Evolutionary conservation across 768 basidiomycete species (phyloP).

Genomic region (Auricularia auricula-judae): DNA sequence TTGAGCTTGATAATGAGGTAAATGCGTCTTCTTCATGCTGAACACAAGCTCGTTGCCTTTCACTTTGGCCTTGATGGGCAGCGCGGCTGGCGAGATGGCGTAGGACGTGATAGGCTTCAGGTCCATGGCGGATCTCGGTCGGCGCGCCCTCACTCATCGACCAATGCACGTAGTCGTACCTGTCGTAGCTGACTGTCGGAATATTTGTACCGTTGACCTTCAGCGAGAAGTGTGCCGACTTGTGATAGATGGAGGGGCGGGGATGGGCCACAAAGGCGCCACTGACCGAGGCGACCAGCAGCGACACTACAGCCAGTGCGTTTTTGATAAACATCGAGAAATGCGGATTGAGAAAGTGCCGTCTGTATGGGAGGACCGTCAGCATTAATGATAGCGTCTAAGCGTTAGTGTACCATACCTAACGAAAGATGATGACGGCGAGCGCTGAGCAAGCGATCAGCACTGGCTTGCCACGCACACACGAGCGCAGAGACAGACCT

Average conservation of each 20-base stretch:
- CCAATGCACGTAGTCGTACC: not conserved
- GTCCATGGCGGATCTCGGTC: not conserved
- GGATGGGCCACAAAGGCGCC: not conserved
- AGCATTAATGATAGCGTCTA: too few species aligned
- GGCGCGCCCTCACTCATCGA: not conserved
- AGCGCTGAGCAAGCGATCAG: too few species aligned
- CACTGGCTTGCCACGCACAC: too few species aligned
- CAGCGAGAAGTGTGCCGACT: not conserved
- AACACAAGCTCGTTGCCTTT: not conserved
- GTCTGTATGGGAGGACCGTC: too few species aligned
- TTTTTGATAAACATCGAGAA: not conserved
- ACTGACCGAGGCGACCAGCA: not conserved
- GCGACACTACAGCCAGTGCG: not conserved
- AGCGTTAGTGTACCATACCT: too few species aligned
- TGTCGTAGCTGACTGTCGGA: not conserved
- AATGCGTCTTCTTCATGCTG: not conserved
- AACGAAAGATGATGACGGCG: too few species aligned
- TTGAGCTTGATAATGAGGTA: not conserved
- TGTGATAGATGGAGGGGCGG: not conserved
- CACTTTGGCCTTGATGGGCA: not conserved
- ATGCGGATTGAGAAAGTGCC: too few species aligned
- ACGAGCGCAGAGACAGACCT: too few species aligned
- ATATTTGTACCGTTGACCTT: not conserved
- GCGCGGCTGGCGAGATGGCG: not conserved
- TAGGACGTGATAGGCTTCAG: not conserved